Evolutionary conservation across 2,329 filamentous ascomycete species (phyloP).

Genomic region (Venturia carpophila): DNA sequence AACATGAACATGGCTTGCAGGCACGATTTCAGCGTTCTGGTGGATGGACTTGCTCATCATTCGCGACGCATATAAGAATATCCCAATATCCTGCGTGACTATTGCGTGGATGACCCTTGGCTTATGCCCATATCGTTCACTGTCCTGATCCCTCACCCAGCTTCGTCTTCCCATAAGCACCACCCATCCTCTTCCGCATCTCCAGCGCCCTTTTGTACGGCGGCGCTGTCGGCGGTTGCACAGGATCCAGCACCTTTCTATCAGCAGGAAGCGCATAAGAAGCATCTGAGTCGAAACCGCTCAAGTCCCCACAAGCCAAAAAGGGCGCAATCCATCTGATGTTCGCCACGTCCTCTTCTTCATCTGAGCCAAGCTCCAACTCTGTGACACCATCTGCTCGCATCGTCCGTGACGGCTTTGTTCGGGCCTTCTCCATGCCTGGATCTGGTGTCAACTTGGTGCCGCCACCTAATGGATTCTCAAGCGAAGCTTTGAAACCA

Average conservation of each 20-base stretch:
- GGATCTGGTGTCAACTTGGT: slow-evolving; percentile 40
- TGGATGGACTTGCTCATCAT: too few relatives aligned
- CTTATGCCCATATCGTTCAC: neutral
- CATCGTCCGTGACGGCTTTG: slow-evolving; percentile 37
- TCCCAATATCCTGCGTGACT: too few relatives aligned
- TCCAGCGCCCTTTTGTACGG: slow-evolving; percentile 90
- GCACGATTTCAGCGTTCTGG: too few relatives aligned
- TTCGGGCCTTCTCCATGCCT: slow-evolving; percentile 26
- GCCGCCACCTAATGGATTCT: slow-evolving; percentile 64
- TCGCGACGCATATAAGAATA: too few relatives aligned
- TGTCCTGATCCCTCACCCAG: neutral
- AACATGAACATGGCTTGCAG: too few relatives aligned
- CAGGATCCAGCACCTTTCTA: slow-evolving; percentile 77
- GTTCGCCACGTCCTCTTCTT: slow-evolving; percentile 30
- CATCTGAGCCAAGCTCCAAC: slow-evolving; percentile 33
- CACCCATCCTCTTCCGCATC: slow-evolving; percentile 66
- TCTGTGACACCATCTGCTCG: slow-evolving; percentile 22
- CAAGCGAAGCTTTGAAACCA: slow-evolving; percentile 67
- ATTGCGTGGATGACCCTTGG: too few relatives aligned
- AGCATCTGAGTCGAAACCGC: slow-evolving; percentile 90
- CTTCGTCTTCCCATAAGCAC: slow-evolving; percentile 68
- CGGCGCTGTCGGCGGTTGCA: slow-evolving; percentile 91
- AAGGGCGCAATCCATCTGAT: slow-evolving; percentile 85
- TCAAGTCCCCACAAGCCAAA: slow-evolving; percentile 92
- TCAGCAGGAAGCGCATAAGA: slow-evolving; percentile 84